phyloP scores from a whole-genome alignment of 176 grass and related monocot species.

The Zoysia pacifica region DNA sequence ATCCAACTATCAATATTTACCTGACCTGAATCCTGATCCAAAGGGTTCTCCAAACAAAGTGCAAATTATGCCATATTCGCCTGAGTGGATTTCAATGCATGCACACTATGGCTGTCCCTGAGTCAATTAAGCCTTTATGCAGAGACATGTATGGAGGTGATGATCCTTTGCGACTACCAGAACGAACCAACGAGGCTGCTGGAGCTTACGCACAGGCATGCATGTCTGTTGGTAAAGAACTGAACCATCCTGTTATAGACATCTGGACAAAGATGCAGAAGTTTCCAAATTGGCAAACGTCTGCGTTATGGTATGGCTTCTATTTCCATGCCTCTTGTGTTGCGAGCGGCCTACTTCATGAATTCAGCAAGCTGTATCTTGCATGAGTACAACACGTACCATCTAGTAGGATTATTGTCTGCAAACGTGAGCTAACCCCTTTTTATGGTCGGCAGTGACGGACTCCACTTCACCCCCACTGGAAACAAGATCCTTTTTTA shows the following conservation, averaged over 20 bases:
- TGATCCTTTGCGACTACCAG: slow-evolving; percentile 47
- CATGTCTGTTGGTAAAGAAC: slow-evolving; percentile 68
- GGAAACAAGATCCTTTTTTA: slow-evolving; percentile 78
- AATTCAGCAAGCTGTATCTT: background rate
- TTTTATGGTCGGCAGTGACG: slow-evolving; percentile 53
- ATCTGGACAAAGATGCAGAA: slow-evolving; percentile 82
- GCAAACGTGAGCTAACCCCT: slow-evolving; percentile 4
- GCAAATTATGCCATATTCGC: background rate
- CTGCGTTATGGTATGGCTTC: slow-evolving; percentile 52
- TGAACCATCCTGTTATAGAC: slow-evolving; percentile 66
- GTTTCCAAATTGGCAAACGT: slow-evolving; percentile 70
- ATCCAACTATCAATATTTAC: background rate
- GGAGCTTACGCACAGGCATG: slow-evolving; percentile 76
- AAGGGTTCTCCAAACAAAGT: background rate
- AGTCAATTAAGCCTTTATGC: background rate
- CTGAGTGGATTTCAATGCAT: slow-evolving; percentile 5
- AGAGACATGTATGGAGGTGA: slow-evolving; percentile 63
- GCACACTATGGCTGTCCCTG: background rate
- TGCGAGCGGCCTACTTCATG: background rate
- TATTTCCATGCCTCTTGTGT: background rate
- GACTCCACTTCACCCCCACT: slow-evolving; percentile 66
- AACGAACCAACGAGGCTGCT: slow-evolving; percentile 92
- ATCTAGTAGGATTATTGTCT: background rate
- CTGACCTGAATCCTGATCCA: background rate
- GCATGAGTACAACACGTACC: no score